These are phyloP conservation scores for Pseudozyma sp. DNA, from an alignment of 1,284 basidiomycete genomes.

Conservation along the genomic window DNA sequence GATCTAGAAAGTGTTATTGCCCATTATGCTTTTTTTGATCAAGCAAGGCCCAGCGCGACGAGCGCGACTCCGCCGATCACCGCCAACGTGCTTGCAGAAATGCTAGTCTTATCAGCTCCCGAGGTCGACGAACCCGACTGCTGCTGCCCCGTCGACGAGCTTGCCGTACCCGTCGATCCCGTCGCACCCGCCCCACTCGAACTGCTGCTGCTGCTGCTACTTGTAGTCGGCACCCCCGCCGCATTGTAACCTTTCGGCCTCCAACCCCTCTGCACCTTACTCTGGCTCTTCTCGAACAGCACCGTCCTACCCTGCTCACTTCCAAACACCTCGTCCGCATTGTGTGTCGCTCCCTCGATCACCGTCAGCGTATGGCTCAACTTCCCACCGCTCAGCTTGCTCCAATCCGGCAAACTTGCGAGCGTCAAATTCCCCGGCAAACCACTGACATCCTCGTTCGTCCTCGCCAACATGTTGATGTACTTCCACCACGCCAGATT, in stretches of 20 bases:
- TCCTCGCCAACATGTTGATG: constrained; percentile 60
- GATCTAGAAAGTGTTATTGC: neutral
- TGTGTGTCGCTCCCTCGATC: constrained; percentile 58
- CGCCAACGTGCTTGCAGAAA: neutral
- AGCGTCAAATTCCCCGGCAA: constrained; percentile 54
- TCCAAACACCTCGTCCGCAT: constrained; percentile 58
- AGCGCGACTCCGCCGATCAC: neutral
- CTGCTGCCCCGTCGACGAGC: neutral
- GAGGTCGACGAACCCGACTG: neutral
- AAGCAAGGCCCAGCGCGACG: neutral
- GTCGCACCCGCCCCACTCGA: neutral
- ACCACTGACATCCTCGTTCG: constrained; percentile 51
- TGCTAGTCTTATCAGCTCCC: neutral
- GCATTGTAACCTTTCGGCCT: constrained; percentile 52
- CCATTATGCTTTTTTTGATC: neutral
- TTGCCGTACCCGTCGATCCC: neutral
- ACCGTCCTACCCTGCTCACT: constrained; percentile 57
- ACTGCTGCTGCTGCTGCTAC: neutral
- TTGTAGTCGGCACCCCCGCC: neutral
- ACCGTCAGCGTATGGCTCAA: constrained; percentile 58
- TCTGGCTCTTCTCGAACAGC: constrained; percentile 47
- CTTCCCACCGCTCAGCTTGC: constrained; percentile 30
- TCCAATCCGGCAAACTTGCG: constrained; percentile 60
- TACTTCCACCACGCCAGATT: constrained; percentile 67
- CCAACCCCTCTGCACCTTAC: constrained; percentile 59